Conservation (phyloP, 345 rosid genomes). For the Acer negundo region DNA sequence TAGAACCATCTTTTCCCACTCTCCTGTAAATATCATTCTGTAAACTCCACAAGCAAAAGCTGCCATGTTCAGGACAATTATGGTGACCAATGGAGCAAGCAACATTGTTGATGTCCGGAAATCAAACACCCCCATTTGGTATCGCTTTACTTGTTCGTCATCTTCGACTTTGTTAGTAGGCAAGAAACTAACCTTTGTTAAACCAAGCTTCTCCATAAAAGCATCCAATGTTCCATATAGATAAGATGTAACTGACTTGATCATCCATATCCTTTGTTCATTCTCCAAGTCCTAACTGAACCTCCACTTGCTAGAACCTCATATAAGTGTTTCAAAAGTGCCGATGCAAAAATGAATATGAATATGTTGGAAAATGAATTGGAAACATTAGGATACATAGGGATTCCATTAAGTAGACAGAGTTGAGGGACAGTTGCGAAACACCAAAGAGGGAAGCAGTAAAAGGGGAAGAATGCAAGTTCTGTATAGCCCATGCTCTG, state of each 20-base stretch:
- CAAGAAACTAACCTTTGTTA: conserved; percentile 39
- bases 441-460: conserved; percentile 34
- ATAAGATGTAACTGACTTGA: conserved; percentile 30
- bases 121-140: conserved; percentile 40
- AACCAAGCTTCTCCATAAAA: conserved; percentile 26
- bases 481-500: conserved; percentile 29
- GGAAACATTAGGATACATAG: conserved; percentile 42
- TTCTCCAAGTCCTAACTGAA: conserved; percentile 23
- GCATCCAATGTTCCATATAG: conserved; percentile 37
- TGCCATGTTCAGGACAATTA: conserved; percentile 32
- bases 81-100: conserved; percentile 37
- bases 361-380: conserved; percentile 22
- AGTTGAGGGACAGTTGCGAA: conserved; percentile 46
- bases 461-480: conserved; percentile 20
- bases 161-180: conserved; percentile 38
- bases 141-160: conserved; percentile 28
- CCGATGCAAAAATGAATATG: conserved; percentile 31
- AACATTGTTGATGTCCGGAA: conserved; percentile 38
- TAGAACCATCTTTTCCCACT: conserved; percentile 18
- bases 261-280: conserved; percentile 48
- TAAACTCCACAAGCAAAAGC: conserved; percentile 28
- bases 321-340: conserved; percentile 18
- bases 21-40: conserved; percentile 26
- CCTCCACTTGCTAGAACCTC: conserved; percentile 34
- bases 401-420: conserved; percentile 37